Percentiles rank a stretch among this genome's conserved stretches.
phyloP scores from a whole-genome alignment of 768 basidiomycete genomes.

The Neoboletus brunneissimus region DNA sequence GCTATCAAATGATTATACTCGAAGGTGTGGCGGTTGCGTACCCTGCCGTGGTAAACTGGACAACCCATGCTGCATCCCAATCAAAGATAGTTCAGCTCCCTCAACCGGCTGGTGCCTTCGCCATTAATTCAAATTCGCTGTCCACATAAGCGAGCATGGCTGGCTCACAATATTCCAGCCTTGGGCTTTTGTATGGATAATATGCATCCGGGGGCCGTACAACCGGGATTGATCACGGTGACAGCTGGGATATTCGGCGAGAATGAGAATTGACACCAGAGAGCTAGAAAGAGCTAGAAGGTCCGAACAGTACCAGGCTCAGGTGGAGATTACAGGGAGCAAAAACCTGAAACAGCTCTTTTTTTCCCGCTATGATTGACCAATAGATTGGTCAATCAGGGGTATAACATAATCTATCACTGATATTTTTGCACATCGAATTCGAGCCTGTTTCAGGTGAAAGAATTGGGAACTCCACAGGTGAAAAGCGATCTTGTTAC shows the following conservation, averaged over 20 bases:
- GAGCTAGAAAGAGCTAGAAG: not conserved
- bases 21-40: not conserved
- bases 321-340: not conserved
- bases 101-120: not conserved
- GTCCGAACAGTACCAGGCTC: not conserved
- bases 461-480: not conserved
- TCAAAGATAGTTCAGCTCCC: no score
- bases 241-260: not conserved
- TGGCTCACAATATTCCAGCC: not conserved
- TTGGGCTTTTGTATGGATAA: not conserved
- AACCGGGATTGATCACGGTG: not conserved
- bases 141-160: not conserved
- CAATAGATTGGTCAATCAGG: no score
- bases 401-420: no score
- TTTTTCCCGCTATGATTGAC: no score
- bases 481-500: not conserved
- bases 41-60: not conserved
- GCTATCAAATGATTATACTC: not conserved
- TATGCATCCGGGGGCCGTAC: not conserved
- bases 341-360: no score
- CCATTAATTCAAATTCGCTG: not conserved
- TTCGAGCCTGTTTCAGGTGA: no score
- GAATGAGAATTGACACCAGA: not conserved
- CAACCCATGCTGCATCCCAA: no score
- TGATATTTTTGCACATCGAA: no score